A percentile compares a stretch with the other conserved stretches of the same genome.
Conservation (phyloP, 192 early-diverging fungal species). For the Coemansia sp. region DNA sequence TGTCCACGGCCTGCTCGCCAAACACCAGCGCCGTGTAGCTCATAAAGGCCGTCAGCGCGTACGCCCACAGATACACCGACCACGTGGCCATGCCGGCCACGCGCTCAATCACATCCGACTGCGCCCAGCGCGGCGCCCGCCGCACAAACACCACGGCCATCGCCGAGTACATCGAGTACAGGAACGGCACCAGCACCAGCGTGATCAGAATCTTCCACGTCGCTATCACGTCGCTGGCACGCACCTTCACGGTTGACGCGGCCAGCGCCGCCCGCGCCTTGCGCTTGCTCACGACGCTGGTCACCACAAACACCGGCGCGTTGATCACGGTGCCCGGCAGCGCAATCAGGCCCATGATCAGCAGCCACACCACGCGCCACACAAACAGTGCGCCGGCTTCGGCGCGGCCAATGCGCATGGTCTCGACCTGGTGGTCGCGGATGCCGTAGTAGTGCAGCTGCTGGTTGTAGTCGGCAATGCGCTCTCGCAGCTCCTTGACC, state of each 20-base stretch:
- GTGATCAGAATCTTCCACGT: slow-evolving; percentile 91
- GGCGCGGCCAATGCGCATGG: slow-evolving; percentile 62
- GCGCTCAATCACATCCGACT: background rate
- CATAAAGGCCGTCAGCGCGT: slow-evolving; percentile 54
- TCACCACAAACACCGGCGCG: slow-evolving; percentile 45
- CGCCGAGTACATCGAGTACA: slow-evolving; percentile 69
- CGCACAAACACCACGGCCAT: slow-evolving; percentile 51
- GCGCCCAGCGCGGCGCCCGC: slow-evolving; percentile 28
- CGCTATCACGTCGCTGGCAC: slow-evolving; percentile 89
- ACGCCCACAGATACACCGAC: slow-evolving; percentile 33
- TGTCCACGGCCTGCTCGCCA: slow-evolving; percentile 70
- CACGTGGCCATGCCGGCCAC: slow-evolving; percentile 14
- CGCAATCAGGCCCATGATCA: slow-evolving; percentile 69
- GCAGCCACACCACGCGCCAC: slow-evolving; percentile 64
- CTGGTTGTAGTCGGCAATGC: slow-evolving; percentile 81
- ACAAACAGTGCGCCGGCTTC: slow-evolving; percentile 65
- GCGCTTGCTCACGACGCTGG: slow-evolving; percentile 43
- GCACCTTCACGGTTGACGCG: slow-evolving; percentile 91
- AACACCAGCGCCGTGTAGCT: slow-evolving; percentile 72
- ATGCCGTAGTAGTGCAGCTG: slow-evolving; percentile 90
- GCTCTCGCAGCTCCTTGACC: slow-evolving; percentile 72
- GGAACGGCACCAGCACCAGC: slow-evolving; percentile 66
- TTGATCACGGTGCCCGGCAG: slow-evolving; percentile 76
- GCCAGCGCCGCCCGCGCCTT: slow-evolving; percentile 70
- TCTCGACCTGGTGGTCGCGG: slow-evolving; percentile 92